Evolutionary conservation across 768 basidiomycete genomes (phyloP), one percentile per base, ranked within the genome.

Genomic region (Psilocybe cyanescens): DNA sequence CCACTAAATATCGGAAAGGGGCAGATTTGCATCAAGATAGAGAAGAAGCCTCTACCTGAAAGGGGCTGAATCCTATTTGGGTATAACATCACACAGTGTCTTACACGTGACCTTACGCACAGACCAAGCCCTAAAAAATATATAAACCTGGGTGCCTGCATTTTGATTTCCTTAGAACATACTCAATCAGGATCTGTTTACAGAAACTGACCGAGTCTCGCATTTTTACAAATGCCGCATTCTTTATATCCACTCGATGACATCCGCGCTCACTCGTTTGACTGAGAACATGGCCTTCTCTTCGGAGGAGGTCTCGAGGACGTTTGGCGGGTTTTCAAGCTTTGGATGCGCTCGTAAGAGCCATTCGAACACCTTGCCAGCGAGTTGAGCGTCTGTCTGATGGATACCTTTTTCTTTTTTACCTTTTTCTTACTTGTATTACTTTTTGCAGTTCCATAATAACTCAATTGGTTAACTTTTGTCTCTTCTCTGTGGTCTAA

Each of bases 101-200:
- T 2, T 44, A 33, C 67, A 70, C 57, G 64, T 66, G 67, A 59
- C 30, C 3, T 45, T 4, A 58, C 70, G 73, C 75, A 76, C 73
- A 68, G 75, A 74, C 73, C 75, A 71, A 12, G 16, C 3, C 1
- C 2, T 2, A 16, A 4, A 31, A 30, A 28, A 48, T 73, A 75
- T 76, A 75, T 67, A 74, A 70, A 55, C 24, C 50, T 55, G 17
- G 28, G 19, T 16, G 6, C 39, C 19, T 46, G 60, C 58, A 57
- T 63, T 53, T 33, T 14, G 67, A 67, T 69, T 73, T 78, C 84
- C 70, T 78, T 66, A 88, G 86, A 87, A 86, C 86, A 87, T 87
- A 88, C 86, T 87, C 86, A 85, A 84, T 83, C 85, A 88, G 86
- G 86, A 87, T 88, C 86, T 88, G 84, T 88, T 87, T 86, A 87